Percentiles rank a stretch among this genome's conserved stretches.
Conservation (phyloP, 2,329 filamentous ascomycete genomes). For the Nemania diffusa region DNA sequence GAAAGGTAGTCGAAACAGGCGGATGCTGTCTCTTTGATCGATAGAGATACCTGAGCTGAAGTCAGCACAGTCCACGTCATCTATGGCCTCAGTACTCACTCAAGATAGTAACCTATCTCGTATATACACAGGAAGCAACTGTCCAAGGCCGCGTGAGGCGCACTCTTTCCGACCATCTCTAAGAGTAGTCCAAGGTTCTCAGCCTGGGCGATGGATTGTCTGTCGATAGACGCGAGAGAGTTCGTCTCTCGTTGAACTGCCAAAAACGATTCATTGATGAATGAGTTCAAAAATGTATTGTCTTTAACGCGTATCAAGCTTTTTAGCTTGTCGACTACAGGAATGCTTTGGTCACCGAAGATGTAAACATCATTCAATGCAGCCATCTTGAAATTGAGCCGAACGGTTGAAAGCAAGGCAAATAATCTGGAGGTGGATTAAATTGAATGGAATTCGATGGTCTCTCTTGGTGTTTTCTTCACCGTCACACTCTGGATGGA, state of each 20-base stretch:
- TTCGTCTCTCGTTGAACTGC: not conserved
- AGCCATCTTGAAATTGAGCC: not conserved
- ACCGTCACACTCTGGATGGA: not conserved
- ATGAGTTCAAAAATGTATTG: not conserved
- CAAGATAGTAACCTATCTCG: not conserved
- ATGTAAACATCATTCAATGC: not conserved
- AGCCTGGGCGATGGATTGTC: not conserved
- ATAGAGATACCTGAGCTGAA: not conserved
- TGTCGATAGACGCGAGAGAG: not conserved
- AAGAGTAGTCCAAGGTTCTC: conserved; percentile 1
- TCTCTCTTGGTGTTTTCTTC: not conserved
- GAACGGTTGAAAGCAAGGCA: not conserved
- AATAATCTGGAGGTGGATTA: not conserved
- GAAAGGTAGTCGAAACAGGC: not conserved
- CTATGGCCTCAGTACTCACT: not conserved
- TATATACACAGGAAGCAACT: conserved; percentile 1
- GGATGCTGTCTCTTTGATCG: conserved; percentile 1
- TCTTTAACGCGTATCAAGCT: not conserved
- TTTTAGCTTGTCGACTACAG: not conserved
- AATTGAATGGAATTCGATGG: not conserved
- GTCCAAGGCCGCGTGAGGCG: not conserved
- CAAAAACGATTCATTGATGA: not conserved
- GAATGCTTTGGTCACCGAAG: conserved; percentile 2
- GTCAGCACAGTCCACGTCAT: not conserved
- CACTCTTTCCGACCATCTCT: not conserved